These are phyloP conservation scores for Fusarium sp. DNA, from an alignment of 2,329 filamentous ascomycete species.

Conservation along the genomic window DNA sequence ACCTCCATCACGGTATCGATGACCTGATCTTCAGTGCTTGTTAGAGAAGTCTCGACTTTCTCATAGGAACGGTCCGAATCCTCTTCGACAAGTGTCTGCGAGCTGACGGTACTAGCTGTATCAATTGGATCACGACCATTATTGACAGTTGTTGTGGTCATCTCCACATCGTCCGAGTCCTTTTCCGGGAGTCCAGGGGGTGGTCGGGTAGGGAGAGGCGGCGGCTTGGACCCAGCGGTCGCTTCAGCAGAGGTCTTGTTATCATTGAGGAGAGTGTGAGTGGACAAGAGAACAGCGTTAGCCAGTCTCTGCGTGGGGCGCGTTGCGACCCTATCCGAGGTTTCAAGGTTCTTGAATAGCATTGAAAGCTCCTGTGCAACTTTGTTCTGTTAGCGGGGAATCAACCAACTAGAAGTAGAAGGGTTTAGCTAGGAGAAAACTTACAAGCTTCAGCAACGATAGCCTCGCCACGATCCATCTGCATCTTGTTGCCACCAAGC, in stretches of 20 bases:
- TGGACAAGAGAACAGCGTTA: conserved; percentile 77
- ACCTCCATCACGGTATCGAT: conserved; percentile 41
- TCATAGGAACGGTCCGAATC: conserved; percentile 51
- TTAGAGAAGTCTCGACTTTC: conserved; percentile 43
- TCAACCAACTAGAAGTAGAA: not conserved
- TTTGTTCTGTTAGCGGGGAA: conserved; percentile 53
- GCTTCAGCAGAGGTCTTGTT: conserved; percentile 45
- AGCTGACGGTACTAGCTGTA: conserved; percentile 60
- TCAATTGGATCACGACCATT: conserved; percentile 49
- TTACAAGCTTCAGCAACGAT: conserved; percentile 79
- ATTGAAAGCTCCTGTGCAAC: conserved; percentile 78
- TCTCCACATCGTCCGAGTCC: conserved; percentile 49
- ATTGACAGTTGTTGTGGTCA: conserved; percentile 49
- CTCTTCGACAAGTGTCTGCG: conserved; percentile 62
- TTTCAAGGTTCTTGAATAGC: conserved; percentile 78
- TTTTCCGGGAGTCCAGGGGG: conserved; percentile 52
- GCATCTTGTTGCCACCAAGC: conserved; percentile 74
- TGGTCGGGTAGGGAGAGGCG: conserved; percentile 63
- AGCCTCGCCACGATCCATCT: conserved; percentile 64
- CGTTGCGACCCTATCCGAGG: conserved; percentile 69
- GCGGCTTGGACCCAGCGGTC: conserved; percentile 49
- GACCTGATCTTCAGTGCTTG: conserved; percentile 37
- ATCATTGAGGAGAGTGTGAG: conserved; percentile 51
- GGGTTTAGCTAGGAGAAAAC: conserved; percentile 49
- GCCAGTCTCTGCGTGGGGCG: conserved; percentile 82